Base-by-base conservation (phyloP, 495 filamentous ascomycete species). In the Penicillium chermesinum region DNA sequence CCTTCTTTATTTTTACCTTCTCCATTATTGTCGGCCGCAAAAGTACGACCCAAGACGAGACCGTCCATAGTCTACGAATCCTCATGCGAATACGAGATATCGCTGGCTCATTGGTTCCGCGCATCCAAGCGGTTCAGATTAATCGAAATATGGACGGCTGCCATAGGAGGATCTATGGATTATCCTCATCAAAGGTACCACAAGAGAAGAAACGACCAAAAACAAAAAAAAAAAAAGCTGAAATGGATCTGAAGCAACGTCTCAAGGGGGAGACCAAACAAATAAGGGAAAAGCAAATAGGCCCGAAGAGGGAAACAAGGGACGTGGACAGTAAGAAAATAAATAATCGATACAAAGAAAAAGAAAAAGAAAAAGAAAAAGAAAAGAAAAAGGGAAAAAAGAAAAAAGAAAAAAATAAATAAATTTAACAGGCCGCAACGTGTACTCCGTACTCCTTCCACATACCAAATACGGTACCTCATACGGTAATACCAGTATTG, bases 401-500 rank as follows among this genome's bases (percentile, higher is more conserved):
- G 8, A 7, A 8, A 30, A 42, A 42, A 42, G 4, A 40, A 19
- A 19, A 40, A 19, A 40, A 40, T 40, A 17, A 40, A 5, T 25
- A 32, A 25, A 42, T 9, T 15, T 15, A 30, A 10, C 10, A 10
- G 25, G 25, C 10, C 25, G 4, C 25, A 30, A 30, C 25, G 25
- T 30, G 25, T 30, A 30, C 25, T 10, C n/a, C n/a, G n/a, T 5
- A 10, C 25, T 30, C 25, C 25, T 30, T 30, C 25, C 36, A 38
- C n/a, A 38, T 38, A 38, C 36, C n/a, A 15, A 15, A 18, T 38
- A 38, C 17, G n/a, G 36, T 38, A 15, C 17, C 36, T 38, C 36
- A 46, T 49, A 49, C 46, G 21, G 20, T 46, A 40, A 41, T 58
- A 50, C 46, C 32, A 43, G 22, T 66, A 54, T 61, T 57, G 48